These are phyloP conservation scores for Cercophora sp. DNA, from an alignment of 495 filamentous ascomycete species.

Conservation along the genomic window DNA sequence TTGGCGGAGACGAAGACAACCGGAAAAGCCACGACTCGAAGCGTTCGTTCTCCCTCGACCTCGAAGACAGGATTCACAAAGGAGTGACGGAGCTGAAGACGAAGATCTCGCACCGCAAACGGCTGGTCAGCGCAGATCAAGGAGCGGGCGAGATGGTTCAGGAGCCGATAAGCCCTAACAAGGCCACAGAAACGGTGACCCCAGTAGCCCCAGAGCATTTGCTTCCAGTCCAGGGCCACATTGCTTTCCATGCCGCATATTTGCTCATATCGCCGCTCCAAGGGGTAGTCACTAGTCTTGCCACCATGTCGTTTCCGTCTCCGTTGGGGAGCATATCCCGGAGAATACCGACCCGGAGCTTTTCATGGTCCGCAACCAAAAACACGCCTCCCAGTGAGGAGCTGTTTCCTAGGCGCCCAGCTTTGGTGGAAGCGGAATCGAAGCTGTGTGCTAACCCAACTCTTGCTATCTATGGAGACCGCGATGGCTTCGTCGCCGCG, in stretches of 20 bases:
- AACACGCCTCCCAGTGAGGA: neutral
- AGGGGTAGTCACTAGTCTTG: constrained; percentile 55
- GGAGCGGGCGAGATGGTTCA: neutral
- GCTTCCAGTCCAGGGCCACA: constrained; percentile 20
- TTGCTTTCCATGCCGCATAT: constrained; percentile 51
- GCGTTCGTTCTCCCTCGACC: constrained; percentile 22
- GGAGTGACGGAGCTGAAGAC: constrained; percentile 39
- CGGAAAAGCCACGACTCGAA: constrained; percentile 28
- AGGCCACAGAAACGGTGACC: constrained; percentile 13
- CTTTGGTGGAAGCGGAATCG: constrained; percentile 40
- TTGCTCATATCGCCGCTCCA: constrained; percentile 78
- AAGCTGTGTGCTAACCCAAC: constrained; percentile 58
- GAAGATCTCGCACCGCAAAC: constrained; percentile 26
- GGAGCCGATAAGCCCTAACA: constrained; percentile 8
- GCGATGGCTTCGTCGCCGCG: constrained; percentile 70
- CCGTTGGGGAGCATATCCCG: constrained; percentile 17
- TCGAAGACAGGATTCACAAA: constrained; percentile 37
- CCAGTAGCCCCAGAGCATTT: constrained; percentile 19
- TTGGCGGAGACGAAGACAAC: constrained; percentile 39
- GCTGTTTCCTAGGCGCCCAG: too few species aligned
- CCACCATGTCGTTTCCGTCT: constrained; percentile 48
- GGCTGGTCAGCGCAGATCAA: neutral
- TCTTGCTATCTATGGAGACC: constrained; percentile 73
- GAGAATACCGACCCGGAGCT: constrained; percentile 13
- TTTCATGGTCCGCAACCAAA: constrained; percentile 5